A percentile compares a stretch with the other conserved stretches of the same genome.
phyloP scores from a whole-genome alignment of 225 moss, liverwort and hornwort genomes.

The Sphagnum contortum region DNA sequence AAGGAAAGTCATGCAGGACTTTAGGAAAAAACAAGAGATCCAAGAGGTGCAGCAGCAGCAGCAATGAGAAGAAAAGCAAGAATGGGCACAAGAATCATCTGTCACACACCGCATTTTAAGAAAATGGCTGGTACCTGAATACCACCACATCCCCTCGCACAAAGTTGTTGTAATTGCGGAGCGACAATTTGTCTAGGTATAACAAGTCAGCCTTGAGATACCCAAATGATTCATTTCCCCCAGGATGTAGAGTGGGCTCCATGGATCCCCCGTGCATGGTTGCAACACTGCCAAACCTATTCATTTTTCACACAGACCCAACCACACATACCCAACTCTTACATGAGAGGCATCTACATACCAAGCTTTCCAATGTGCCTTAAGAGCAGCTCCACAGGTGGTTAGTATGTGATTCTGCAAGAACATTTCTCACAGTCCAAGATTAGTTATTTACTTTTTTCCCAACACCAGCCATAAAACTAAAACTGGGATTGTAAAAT shows the following conservation, averaged over 20 bases:
- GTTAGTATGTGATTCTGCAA: background rate
- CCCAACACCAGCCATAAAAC: background rate
- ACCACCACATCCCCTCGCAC: slow-evolving; percentile 96
- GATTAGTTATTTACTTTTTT: background rate
- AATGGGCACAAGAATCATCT: background rate
- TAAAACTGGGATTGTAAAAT: background rate
- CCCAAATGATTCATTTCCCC: slow-evolving; percentile 37
- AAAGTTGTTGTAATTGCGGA: slow-evolving; percentile 67
- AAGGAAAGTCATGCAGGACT: slow-evolving; percentile 1
- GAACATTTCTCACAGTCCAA: background rate
- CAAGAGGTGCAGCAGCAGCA: background rate
- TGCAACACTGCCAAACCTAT: slow-evolving; percentile 58
- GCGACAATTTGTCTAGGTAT: slow-evolving; percentile 69
- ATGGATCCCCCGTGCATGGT: slow-evolving; percentile 89
- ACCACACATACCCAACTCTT: background rate
- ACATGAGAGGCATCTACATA: background rate
- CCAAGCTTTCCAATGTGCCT: background rate
- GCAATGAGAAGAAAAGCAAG: background rate
- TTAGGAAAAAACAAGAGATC: background rate
- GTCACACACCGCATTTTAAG: too few relatives aligned
- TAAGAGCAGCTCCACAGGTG: background rate
- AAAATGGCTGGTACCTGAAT: slow-evolving; percentile 45
- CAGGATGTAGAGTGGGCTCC: slow-evolving; percentile 88
- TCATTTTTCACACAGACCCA: background rate
- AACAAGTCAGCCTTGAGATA: slow-evolving; percentile 56